Conservation (phyloP, 495 filamentous ascomycete genomes). For the Penicillium psychrofluorescens region DNA sequence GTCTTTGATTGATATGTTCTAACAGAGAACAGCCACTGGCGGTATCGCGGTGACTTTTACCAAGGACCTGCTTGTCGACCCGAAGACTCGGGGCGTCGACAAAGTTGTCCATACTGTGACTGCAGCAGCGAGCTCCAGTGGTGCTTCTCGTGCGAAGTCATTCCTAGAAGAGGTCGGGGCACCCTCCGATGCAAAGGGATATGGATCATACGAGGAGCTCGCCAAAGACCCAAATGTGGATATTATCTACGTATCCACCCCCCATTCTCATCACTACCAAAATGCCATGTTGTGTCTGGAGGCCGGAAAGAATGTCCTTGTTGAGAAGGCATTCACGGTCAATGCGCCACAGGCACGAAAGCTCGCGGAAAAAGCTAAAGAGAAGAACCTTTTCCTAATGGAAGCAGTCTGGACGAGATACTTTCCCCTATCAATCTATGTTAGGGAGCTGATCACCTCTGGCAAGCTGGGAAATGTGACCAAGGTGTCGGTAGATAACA, state of each 20-base stretch:
- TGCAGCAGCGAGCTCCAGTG: no score
- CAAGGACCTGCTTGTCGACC: slow-evolving; percentile 13
- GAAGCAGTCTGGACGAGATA: slow-evolving; percentile 24
- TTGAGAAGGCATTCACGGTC: slow-evolving; percentile 37
- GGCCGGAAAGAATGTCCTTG: slow-evolving; percentile 36
- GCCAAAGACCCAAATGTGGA: slow-evolving; percentile 30
- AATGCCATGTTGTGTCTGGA: slow-evolving; percentile 22
- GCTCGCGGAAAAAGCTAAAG: slow-evolving; percentile 30
- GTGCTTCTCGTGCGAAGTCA: no score
- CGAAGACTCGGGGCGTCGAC: slow-evolving; percentile 4
- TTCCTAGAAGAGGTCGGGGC: slow-evolving; percentile 25
- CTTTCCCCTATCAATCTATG: slow-evolving; percentile 5
- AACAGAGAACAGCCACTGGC: slow-evolving; percentile 9
- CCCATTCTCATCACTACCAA: slow-evolving; percentile 31
- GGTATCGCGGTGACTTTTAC: slow-evolving; percentile 23
- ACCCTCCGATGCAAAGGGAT: slow-evolving; percentile 17
- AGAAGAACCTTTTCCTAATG: slow-evolving; percentile 34
- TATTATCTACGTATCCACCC: slow-evolving; percentile 38
- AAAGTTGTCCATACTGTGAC: slow-evolving; percentile 15
- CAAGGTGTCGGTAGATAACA: slow-evolving; percentile 4
- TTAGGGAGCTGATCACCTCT: slow-evolving; percentile 3
- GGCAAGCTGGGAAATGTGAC: slow-evolving; percentile 9
- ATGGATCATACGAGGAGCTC: slow-evolving; percentile 24
- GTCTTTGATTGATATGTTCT: not conserved
- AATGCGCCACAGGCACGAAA: slow-evolving; percentile 27